phyloP scores from a whole-genome alignment of 169 alveolate species.

The Plasmodium coatneyi region DNA sequence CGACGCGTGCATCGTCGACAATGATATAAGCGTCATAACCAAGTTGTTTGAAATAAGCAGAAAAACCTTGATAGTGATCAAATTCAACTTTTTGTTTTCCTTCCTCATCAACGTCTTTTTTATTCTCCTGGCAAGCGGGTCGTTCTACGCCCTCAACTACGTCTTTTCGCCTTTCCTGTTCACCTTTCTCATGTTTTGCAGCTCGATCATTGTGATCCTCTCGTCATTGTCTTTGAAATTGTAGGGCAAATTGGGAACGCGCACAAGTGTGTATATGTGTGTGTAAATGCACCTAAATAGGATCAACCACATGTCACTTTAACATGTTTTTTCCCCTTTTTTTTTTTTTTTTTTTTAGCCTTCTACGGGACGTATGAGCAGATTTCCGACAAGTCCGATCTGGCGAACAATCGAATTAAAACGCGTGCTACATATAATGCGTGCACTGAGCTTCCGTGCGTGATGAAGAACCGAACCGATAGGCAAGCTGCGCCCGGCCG shows the following conservation, averaged over 20 bases:
- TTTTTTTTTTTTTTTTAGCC: neutral
- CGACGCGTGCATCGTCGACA: slow-evolving; percentile 71
- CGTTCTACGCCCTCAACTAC: slow-evolving; percentile 57
- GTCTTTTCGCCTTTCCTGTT: slow-evolving; percentile 64
- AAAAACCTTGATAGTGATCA: slow-evolving; percentile 62
- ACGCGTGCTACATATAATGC: neutral
- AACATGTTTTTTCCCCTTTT: neutral
- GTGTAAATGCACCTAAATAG: neutral
- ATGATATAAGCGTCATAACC: slow-evolving; percentile 51
- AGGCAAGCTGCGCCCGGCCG: neutral
- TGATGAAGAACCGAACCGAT: neutral
- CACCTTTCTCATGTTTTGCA: slow-evolving; percentile 71
- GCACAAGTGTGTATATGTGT: neutral
- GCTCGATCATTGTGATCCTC: slow-evolving; percentile 54
- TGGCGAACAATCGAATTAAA: neutral
- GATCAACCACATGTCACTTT: neutral
- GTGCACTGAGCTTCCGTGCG: neutral
- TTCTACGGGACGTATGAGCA: slow-evolving; percentile 33
- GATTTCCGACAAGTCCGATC: neutral
- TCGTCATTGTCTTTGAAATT: slow-evolving; percentile 60
- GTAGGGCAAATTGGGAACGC: slow-evolving; percentile 12
- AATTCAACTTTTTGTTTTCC: slow-evolving; percentile 65
- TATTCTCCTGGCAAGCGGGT: slow-evolving; percentile 73
- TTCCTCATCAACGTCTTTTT: slow-evolving; percentile 63
- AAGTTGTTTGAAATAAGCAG: slow-evolving; percentile 64